A percentile compares a stretch with the other conserved stretches of the same genome.
Conservation (phyloP, 2,329 filamentous ascomycete species). For the Penicillium oxalicum region DNA sequence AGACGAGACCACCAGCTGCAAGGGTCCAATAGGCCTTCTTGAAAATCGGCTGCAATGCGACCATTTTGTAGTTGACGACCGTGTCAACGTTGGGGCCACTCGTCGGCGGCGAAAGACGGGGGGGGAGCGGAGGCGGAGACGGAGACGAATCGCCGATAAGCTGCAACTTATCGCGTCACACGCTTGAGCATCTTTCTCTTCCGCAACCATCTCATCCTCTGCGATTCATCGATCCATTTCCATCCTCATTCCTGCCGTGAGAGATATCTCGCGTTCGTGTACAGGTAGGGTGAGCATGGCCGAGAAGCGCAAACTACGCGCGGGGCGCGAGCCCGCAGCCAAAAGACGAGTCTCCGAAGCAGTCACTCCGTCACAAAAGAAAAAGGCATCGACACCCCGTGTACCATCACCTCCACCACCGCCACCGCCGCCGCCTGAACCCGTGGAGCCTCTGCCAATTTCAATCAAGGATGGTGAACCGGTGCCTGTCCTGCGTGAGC, state of each 20-base stretch:
- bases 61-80: slow-evolving; percentile 19
- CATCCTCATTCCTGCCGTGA: too few species aligned
- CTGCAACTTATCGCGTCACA: slow-evolving; percentile 13
- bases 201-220: slow-evolving; percentile 1
- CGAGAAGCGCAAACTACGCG: slow-evolving; percentile 41
- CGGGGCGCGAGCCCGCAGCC: slow-evolving; percentile 39
- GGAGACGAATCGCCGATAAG: slow-evolving; percentile 10
- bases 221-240: too few species aligned
- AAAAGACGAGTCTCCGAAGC: slow-evolving; percentile 41
- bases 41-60: slow-evolving; percentile 42
- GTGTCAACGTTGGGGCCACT: background rate
- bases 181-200: slow-evolving; percentile 12
- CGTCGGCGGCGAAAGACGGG: too few species aligned
- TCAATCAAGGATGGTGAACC: slow-evolving; percentile 49
- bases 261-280: background rate
- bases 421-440: slow-evolving; percentile 25
- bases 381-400: slow-evolving; percentile 32
- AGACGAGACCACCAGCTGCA: slow-evolving; percentile 57
- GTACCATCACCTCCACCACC: slow-evolving; percentile 22
- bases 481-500: slow-evolving; percentile 49
- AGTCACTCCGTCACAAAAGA: slow-evolving; percentile 28
- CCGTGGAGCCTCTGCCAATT: slow-evolving; percentile 44
- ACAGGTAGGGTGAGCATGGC: slow-evolving; percentile 24
- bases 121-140: background rate
- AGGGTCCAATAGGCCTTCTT: slow-evolving; percentile 53